phyloP scores from a whole-genome alignment of 305 asterid genomes.

The Solanum hybrid region DNA sequence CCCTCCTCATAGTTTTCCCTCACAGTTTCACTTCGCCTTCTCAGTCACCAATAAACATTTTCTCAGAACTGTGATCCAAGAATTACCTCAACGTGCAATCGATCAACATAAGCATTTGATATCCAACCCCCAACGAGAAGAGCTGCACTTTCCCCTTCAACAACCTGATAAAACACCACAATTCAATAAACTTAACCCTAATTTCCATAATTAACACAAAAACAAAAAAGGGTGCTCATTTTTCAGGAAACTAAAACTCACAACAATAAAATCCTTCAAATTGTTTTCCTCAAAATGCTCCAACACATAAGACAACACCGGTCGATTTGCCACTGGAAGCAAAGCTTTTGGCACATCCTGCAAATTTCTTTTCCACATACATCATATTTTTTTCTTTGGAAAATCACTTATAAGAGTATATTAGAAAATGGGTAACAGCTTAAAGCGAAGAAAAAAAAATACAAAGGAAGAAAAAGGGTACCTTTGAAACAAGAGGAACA shows the following conservation, averaged over 20 bases:
- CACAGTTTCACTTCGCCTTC: not conserved
- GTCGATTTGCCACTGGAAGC: conserved; percentile 82
- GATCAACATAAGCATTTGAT: conserved; percentile 68
- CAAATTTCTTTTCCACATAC: not conserved
- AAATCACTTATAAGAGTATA: not conserved
- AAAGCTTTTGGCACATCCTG: conserved; percentile 92
- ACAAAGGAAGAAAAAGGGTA: conserved; percentile 1
- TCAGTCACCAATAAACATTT: not conserved
- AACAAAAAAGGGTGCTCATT: not conserved
- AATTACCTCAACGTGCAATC: conserved; percentile 72
- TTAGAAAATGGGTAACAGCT: not conserved
- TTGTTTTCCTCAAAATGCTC: conserved; percentile 80
- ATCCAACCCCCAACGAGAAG: conserved; percentile 80
- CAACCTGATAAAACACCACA: conserved; percentile 45
- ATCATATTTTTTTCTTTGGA: not conserved
- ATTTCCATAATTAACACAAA: not conserved
- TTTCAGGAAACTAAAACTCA: conserved; percentile 17
- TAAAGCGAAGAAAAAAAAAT: not conserved
- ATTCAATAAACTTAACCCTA: conserved; percentile 6
- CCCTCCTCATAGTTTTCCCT: not conserved
- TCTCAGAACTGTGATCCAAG: not conserved
- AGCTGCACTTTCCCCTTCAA: conserved; percentile 81
- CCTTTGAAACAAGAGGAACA: conserved; percentile 90
- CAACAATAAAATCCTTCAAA: conserved; percentile 73
- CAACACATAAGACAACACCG: conserved; percentile 70